Conservation (phyloP, 257 asterid genomes). For the Solanum etuberosum region DNA sequence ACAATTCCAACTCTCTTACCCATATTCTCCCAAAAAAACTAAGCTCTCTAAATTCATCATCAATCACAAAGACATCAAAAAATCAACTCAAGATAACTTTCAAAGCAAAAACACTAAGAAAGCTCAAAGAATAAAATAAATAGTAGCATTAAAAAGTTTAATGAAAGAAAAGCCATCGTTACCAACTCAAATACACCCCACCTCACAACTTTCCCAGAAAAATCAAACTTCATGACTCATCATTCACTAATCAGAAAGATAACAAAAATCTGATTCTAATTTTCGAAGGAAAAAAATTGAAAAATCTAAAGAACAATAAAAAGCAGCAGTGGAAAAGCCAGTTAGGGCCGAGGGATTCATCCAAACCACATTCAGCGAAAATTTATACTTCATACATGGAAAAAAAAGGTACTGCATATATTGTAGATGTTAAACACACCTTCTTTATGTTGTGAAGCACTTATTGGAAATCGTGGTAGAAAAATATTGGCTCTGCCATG, state of each 20-base stretch:
- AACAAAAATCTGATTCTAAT: not conserved
- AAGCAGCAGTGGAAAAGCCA: no score
- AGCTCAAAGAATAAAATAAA: not conserved
- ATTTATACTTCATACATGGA: no score
- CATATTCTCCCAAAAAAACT: slow-evolving; percentile 51
- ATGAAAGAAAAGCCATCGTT: slow-evolving; percentile 4
- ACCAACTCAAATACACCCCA: slow-evolving; percentile 30
- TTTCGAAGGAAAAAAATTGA: not conserved
- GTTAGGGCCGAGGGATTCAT: no score
- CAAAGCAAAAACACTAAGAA: not conserved
- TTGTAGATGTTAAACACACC: no score
- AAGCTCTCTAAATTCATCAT: not conserved
- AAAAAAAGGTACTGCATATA: no score
- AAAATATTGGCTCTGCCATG: no score
- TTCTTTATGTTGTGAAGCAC: no score
- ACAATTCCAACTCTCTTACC: slow-evolving; percentile 59
- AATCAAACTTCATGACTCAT: not conserved
- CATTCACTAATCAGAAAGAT: not conserved
- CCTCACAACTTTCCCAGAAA: slow-evolving; percentile 64
- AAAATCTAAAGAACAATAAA: not conserved
- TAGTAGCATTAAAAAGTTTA: not conserved
- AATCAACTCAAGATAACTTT: not conserved
- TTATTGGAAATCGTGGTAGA: no score
- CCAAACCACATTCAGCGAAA: no score
- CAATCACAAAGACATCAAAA: not conserved